These are phyloP conservation scores for Macrolepiota albuminosa DNA, from an alignment of 768 basidiomycete species.

Conservation along the genomic window DNA sequence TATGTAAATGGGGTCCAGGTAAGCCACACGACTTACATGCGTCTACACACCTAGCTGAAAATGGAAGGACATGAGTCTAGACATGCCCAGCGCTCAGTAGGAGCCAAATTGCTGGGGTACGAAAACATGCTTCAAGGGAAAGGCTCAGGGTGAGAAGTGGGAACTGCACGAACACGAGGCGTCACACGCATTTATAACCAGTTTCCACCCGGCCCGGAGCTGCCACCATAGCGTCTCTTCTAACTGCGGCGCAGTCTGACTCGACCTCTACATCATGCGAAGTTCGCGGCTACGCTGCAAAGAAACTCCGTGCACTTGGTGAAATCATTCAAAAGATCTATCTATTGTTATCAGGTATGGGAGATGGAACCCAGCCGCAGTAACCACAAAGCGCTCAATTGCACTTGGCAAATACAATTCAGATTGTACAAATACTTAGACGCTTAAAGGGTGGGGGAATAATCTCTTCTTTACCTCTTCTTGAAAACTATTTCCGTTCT, in stretches of 20 bases:
- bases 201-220: not conserved
- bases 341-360: not conserved
- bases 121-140: not conserved
- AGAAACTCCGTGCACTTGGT: not conserved
- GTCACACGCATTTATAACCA: not conserved
- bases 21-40: not conserved
- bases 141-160: not conserved
- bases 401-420: not conserved
- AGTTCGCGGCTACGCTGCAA: not conserved
- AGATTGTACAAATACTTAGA: not conserved
- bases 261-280: not conserved
- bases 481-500: not conserved
- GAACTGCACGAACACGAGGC: not conserved
- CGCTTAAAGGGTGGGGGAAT: not conserved
- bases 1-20: not conserved
- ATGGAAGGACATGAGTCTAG: not conserved
- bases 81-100: too few species aligned
- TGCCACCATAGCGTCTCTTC: not conserved
- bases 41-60: not conserved
- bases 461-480: not conserved
- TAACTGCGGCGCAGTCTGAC: not conserved
- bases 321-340: not conserved
- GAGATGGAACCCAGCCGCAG: not conserved
- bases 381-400: not conserved
- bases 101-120: not conserved